These are phyloP conservation scores for Blumeria hordei DNA, from an alignment of 2,329 filamentous ascomycete genomes.

Conservation along the genomic window DNA sequence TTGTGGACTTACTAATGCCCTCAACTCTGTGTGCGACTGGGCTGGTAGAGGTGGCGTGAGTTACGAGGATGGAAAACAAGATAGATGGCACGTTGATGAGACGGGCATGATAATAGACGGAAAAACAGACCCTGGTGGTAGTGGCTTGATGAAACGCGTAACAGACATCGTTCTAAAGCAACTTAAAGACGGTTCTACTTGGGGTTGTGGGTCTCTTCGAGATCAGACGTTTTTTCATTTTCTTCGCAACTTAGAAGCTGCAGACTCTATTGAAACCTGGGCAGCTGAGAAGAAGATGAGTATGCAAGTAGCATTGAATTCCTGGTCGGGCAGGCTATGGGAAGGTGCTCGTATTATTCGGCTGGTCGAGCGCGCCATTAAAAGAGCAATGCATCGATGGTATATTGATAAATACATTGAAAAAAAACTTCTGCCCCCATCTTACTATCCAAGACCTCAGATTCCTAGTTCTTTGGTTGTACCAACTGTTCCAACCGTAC, in stretches of 20 bases:
- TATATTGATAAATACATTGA: conserved; percentile 60
- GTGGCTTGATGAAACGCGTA: conserved; percentile 72
- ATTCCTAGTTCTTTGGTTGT: conserved; percentile 50
- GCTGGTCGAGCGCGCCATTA: conserved; percentile 64
- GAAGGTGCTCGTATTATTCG: conserved; percentile 71
- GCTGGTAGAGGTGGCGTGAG: conserved; percentile 66
- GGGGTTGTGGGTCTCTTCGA: conserved; percentile 53
- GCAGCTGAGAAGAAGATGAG: conserved; percentile 14
- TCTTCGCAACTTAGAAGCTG: conserved; percentile 12
- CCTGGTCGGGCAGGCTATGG: conserved; percentile 55
- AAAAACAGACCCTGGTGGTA: conserved; percentile 31
- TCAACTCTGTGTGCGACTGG: conserved; percentile 96
- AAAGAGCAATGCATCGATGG: conserved; percentile 58
- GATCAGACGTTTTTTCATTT: conserved; percentile 24
- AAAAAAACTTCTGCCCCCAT: conserved; percentile 27
- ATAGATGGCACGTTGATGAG: conserved; percentile 84
- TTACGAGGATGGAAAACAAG: conserved; percentile 45
- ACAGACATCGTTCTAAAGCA: conserved; percentile 79
- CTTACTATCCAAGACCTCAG: conserved; percentile 45
- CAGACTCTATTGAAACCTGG: conserved; percentile 15
- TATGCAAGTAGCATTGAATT: conserved; percentile 17
- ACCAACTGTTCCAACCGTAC: conserved; percentile 73
- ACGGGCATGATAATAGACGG: conserved; percentile 62
- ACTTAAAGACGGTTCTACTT: conserved; percentile 59
- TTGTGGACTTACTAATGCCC: conserved; percentile 76